Evolutionary conservation across 306 rosid genomes (phyloP).

Genomic region (Albizia julibrissin): DNA sequence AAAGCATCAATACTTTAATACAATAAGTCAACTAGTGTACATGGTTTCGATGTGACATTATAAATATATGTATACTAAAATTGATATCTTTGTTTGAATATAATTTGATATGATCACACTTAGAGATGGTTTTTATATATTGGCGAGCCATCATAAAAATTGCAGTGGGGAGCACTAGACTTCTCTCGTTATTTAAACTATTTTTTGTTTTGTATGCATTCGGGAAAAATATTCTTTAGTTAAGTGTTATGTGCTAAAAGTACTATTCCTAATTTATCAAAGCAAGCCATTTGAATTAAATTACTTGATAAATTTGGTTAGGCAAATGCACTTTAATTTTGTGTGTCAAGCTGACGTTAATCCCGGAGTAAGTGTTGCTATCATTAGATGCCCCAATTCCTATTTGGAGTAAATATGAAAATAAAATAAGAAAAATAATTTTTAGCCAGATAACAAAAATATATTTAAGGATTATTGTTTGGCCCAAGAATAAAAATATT

Average conservation of each 20-base stretch:
- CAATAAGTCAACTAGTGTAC: neutral
- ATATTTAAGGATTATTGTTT: neutral
- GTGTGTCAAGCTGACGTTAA: neutral
- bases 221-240: neutral
- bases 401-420: neutral
- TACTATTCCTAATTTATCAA: neutral
- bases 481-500: neutral
- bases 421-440: neutral
- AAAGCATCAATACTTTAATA: neutral
- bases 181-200: neutral
- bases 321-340: neutral
- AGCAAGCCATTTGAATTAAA: neutral
- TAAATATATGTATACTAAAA: neutral
- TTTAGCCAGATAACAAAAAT: neutral
- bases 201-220: neutral
- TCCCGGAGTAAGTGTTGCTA: neutral
- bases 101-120: neutral
- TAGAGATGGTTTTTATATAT: too few species aligned
- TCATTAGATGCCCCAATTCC: neutral
- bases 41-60: neutral
- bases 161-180: neutral
- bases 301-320: neutral
- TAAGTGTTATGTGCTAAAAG: neutral
- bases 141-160: neutral
- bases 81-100: neutral